phyloP scores from a whole-genome alignment of 331 rosid genomes.

The Rosa hybrid region DNA sequence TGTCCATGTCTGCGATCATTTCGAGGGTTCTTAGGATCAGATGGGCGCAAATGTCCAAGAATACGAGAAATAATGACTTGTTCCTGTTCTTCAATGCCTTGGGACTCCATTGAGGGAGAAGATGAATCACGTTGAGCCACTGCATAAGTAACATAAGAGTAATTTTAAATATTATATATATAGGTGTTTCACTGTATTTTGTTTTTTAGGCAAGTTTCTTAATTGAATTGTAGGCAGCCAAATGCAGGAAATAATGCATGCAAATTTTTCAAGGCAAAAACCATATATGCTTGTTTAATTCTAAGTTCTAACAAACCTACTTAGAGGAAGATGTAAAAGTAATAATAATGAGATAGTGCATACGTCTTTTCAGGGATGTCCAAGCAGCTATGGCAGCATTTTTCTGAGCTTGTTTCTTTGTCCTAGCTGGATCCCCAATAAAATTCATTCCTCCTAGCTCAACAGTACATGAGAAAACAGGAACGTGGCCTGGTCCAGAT shows the following conservation, averaged over 20 bases:
- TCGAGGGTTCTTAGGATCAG: constrained; percentile 32
- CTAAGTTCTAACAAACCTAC: not conserved
- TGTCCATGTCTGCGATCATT: constrained; percentile 34
- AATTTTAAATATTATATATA: constrained; percentile 2
- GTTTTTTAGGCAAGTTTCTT: constrained; percentile 13
- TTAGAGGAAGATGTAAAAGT: constrained; percentile 14
- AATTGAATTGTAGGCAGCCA: constrained; percentile 4
- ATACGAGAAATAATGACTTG: constrained; percentile 64
- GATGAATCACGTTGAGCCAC: constrained; percentile 58
- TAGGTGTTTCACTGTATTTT: constrained; percentile 13
- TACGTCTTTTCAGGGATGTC: constrained; percentile 70
- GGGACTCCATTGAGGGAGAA: constrained; percentile 41
- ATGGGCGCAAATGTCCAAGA: constrained; percentile 50
- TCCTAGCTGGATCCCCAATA: constrained; percentile 61
- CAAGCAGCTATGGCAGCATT: constrained; percentile 86
- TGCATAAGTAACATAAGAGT: constrained; percentile 33
- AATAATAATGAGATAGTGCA: constrained; percentile 25
- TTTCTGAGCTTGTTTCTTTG: constrained; percentile 89
- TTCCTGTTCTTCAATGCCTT: constrained; percentile 66
- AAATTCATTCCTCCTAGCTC: constrained; percentile 83
- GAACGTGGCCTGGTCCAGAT: constrained; percentile 71
- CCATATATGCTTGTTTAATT: not conserved
- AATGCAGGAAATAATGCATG: not conserved
- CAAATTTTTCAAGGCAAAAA: not conserved
- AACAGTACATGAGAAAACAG: constrained; percentile 66